phyloP scores from a whole-genome alignment of 108 stramenopile species.

The Discostella stelligeroides region DNA sequence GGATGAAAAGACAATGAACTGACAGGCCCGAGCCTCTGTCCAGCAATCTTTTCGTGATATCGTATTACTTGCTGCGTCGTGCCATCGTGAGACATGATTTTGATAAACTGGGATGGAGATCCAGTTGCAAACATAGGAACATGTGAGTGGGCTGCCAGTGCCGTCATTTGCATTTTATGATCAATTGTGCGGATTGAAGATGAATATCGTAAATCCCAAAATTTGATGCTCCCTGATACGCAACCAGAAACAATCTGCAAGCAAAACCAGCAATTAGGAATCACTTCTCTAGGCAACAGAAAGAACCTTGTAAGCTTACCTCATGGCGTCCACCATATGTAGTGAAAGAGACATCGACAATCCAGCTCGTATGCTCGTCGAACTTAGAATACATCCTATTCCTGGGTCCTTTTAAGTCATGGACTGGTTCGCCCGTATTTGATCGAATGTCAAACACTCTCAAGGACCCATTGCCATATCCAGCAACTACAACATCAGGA shows the following conservation, averaged over 20 bases:
- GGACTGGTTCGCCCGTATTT: conserved; percentile 18
- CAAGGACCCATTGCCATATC: conserved; percentile 88
- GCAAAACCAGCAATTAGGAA: neutral
- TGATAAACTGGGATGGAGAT: conserved; percentile 93
- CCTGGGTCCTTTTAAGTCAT: conserved; percentile 22
- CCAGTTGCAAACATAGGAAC: conserved; percentile 92
- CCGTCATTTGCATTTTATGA: conserved; percentile 92
- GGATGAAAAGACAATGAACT: conserved; percentile 95
- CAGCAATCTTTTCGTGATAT: conserved; percentile 88
- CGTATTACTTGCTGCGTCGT: conserved; percentile 88
- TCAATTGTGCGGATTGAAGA: conserved; percentile 66
- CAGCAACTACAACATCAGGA: conserved; percentile 82
- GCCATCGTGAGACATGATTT: conserved; percentile 87
- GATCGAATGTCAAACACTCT: conserved; percentile 87
- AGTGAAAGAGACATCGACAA: conserved; percentile 80
- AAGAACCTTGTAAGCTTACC: conserved; percentile 24
- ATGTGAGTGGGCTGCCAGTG: conserved; percentile 86
- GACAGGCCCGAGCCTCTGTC: conserved; percentile 94
- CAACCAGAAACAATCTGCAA: conserved; percentile 84
- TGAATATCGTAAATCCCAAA: conserved; percentile 91
- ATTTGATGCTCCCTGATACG: conserved; percentile 83
- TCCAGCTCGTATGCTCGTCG: conserved; percentile 82
- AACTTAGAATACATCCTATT: conserved; percentile 40
- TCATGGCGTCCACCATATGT: conserved; percentile 66
- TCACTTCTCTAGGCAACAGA: conserved; percentile 11